Percentiles rank a stretch among this genome's conserved stretches.
Conservation (phyloP, 2,329 filamentous ascomycete genomes). For the Diaporthe ampelina region DNA sequence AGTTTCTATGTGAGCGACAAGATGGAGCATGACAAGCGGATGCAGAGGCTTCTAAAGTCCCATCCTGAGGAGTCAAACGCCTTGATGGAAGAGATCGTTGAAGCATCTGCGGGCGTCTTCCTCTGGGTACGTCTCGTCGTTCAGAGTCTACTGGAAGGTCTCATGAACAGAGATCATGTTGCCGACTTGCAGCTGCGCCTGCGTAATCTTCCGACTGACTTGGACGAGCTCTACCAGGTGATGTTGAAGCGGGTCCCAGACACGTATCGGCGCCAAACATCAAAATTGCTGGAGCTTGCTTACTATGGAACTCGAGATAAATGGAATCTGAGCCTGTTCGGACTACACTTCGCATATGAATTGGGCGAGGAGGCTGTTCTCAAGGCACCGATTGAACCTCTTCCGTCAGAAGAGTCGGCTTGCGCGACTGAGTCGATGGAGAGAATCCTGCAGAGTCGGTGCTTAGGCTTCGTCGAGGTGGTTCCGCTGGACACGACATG, state of each 20-base stretch:
- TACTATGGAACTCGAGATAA: conserved; percentile 12
- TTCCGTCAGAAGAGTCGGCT: not conserved
- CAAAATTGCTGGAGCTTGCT: not conserved
- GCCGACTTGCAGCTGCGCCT: conserved; percentile 1
- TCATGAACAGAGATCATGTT: conserved; percentile 9
- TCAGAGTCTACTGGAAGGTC: not conserved
- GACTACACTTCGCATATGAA: conserved; percentile 6
- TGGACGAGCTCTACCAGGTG: conserved; percentile 5
- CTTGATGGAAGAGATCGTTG: conserved; percentile 6
- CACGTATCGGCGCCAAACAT: conserved; percentile 10
- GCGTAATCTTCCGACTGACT: conserved; percentile 1
- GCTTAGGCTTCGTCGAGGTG: conserved; percentile 5
- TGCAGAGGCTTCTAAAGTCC: not conserved
- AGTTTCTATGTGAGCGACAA: conserved; percentile 12
- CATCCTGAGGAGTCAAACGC: conserved; percentile 1
- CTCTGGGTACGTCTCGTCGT: conserved; percentile 14
- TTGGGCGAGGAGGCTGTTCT: not conserved
- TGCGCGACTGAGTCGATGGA: not conserved
- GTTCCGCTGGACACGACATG: not conserved
- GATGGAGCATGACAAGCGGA: not conserved
- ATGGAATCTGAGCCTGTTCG: conserved; percentile 12
- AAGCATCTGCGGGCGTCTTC: conserved; percentile 12
- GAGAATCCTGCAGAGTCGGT: conserved; percentile 12
- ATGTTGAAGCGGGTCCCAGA: not conserved
- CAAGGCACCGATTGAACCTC: not conserved